A percentile compares a stretch with the other conserved stretches of the same genome.
These are phyloP conservation scores for Camelina hispida DNA, from an alignment of 345 rosid species.

Conservation along the genomic window DNA sequence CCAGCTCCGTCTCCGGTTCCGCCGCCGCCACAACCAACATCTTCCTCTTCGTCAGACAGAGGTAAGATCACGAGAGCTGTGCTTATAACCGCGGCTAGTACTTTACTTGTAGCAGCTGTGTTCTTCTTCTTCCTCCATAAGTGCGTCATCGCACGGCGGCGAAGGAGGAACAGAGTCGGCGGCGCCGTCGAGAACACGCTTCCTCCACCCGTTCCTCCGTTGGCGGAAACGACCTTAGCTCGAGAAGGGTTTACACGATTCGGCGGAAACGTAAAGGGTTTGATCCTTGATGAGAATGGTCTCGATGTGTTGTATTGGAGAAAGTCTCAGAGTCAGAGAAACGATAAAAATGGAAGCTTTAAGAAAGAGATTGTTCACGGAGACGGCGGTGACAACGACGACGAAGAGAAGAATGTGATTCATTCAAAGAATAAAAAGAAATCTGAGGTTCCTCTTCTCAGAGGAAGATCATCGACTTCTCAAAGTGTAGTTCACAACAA, in stretches of 20 bases:
- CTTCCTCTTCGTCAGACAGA: constrained; percentile 18
- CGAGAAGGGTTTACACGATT: constrained; percentile 45
- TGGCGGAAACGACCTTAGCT: constrained; percentile 35
- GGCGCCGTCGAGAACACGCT: constrained; percentile 6
- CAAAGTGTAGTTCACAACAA: constrained; percentile 43
- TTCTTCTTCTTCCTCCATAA: constrained; percentile 59
- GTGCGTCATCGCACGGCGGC: constrained; percentile 27
- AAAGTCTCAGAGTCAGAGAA: constrained; percentile 42
- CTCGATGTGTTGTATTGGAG: constrained; percentile 61
- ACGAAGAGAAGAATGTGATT: constrained; percentile 32
- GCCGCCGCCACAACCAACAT: constrained; percentile 1
- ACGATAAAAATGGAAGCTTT: constrained; percentile 26
- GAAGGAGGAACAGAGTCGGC: constrained; percentile 42
- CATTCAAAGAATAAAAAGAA: constrained; percentile 38
- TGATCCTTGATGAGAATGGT: constrained; percentile 57
- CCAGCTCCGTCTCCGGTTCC: constrained; percentile 34
- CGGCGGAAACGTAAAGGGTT: constrained; percentile 51
- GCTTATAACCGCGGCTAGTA: constrained; percentile 66
- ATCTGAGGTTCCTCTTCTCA: constrained; percentile 66
- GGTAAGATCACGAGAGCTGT: constrained; percentile 60
- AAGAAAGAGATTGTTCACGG: constrained; percentile 21
- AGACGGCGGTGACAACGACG: background rate
- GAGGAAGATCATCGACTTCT: constrained; percentile 66
- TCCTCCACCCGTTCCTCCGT: constrained; percentile 28
- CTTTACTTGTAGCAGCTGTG: constrained; percentile 56